These are phyloP conservation scores for Pachyrhizus erosus DNA, from an alignment of 306 rosid genomes.

Conservation along the genomic window DNA sequence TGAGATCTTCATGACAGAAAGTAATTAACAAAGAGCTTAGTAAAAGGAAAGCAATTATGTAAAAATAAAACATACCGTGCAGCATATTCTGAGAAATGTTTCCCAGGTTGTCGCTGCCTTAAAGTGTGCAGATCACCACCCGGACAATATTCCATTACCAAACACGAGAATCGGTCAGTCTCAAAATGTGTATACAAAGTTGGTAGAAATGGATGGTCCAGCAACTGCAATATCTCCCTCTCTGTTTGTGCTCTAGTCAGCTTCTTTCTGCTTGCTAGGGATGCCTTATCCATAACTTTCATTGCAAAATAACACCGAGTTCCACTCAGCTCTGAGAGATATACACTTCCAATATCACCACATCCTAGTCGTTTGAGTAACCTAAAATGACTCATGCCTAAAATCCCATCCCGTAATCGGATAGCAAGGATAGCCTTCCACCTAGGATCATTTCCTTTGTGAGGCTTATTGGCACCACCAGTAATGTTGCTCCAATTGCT, in stretches of 20 bases:
- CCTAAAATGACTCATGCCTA: constrained; percentile 98
- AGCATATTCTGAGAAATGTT: constrained; percentile 98
- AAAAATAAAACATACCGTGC: constrained; percentile 73
- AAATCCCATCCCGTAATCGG: constrained; percentile 87
- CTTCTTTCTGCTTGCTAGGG: constrained; percentile 96
- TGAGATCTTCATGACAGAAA: constrained; percentile 9
- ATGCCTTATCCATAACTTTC: constrained; percentile 99
- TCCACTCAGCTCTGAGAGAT: constrained; percentile 96
- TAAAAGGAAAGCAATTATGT: constrained; percentile 24
- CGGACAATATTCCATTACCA: constrained; percentile 99
- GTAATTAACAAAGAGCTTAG: constrained; percentile 19
- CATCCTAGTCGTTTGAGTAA: constrained; percentile 96
- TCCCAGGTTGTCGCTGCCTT: constrained; percentile 99
- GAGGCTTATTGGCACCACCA: constrained; percentile 98
- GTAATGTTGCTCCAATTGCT: constrained; percentile 98
- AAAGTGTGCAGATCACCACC: constrained; percentile 98
- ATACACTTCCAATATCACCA: constrained; percentile 98
- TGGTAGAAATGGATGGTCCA: constrained; percentile 99
- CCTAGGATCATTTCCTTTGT: constrained; percentile 98
- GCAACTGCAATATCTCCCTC: constrained; percentile 93
- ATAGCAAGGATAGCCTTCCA: constrained; percentile 99
- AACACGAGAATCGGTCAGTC: constrained; percentile 94
- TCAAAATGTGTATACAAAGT: constrained; percentile 97
- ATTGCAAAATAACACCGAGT: constrained; percentile 94
- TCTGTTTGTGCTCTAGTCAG: constrained; percentile 96